A percentile compares a stretch with the other conserved stretches of the same genome.
These are phyloP conservation scores for Leavenworthia alabamica DNA, from an alignment of 345 rosid species.

Conservation along the genomic window DNA sequence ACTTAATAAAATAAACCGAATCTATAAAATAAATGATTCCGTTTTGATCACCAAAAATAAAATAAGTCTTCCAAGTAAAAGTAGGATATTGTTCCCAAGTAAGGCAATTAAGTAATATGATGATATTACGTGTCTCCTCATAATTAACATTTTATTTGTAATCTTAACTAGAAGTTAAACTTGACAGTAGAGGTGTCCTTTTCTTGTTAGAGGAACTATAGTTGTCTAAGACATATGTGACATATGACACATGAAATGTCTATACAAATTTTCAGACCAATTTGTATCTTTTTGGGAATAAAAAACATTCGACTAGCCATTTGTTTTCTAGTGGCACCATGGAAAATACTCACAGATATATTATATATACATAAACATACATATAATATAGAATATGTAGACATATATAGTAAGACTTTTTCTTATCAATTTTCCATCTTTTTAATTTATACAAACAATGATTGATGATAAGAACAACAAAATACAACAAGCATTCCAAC, in stretches of 20 bases:
- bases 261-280: background rate
- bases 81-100: no score
- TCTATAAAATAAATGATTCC: no score
- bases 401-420: constrained; percentile 6
- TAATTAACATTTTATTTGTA: background rate
- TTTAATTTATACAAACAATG: no score
- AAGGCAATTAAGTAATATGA: no score
- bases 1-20: no score
- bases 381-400: background rate
- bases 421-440: background rate
- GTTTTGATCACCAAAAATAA: no score
- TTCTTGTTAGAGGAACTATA: background rate
- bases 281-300: background rate
- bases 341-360: no score
- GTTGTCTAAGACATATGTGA: background rate
- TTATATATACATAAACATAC: background rate
- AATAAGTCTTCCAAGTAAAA: no score
- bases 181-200: background rate
- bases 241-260: background rate
- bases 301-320: background rate
- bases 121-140: no score
- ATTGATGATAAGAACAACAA: constrained; percentile 17
- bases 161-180: background rate
- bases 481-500: constrained; percentile 26
- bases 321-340: constrained; percentile 8